A percentile compares a stretch with the other conserved stretches of the same genome.
These are phyloP conservation scores for Sphagnum magellanicum DNA, from an alignment of 228 moss, liverwort and hornwort species.

Conservation along the genomic window DNA sequence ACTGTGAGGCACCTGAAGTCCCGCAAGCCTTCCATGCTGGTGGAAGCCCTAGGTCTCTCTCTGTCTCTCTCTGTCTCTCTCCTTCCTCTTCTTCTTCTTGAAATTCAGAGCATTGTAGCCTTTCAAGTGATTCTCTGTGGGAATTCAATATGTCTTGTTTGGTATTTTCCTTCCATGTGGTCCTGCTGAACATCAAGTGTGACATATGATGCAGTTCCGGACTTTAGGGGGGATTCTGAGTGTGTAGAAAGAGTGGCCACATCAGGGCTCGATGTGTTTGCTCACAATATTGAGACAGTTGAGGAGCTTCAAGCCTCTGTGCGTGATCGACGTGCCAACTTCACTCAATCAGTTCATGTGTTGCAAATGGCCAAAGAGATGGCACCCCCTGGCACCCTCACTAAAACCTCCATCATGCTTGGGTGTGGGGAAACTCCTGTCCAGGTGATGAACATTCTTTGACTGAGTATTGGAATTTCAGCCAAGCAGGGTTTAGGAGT, in stretches of 20 bases:
- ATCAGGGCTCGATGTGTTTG: slow-evolving; percentile 94
- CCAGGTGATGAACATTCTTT: slow-evolving; percentile 69
- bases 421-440: slow-evolving; percentile 91
- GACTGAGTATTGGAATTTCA: no score
- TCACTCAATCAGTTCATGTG: slow-evolving; percentile 90
- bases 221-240: slow-evolving; percentile 83
- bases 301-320: slow-evolving; percentile 91
- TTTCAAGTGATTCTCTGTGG: background rate
- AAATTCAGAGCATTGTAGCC: background rate
- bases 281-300: slow-evolving; percentile 98
- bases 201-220: slow-evolving; percentile 61
- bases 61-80: background rate
- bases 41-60: slow-evolving; percentile 83
- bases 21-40: slow-evolving; percentile 89
- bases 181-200: no score
- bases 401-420: slow-evolving; percentile 96
- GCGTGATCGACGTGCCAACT: slow-evolving; percentile 89
- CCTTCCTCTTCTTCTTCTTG: background rate
- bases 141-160: no score
- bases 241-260: slow-evolving; percentile 93
- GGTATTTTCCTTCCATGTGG: no score
- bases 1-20: slow-evolving; percentile 76
- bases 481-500: no score
- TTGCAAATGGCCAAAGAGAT: slow-evolving; percentile 81
- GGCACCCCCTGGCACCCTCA: slow-evolving; percentile 86